Evolutionary conservation across 140 eudicot species (phyloP).

Genomic region (Anethum foeniculum): DNA sequence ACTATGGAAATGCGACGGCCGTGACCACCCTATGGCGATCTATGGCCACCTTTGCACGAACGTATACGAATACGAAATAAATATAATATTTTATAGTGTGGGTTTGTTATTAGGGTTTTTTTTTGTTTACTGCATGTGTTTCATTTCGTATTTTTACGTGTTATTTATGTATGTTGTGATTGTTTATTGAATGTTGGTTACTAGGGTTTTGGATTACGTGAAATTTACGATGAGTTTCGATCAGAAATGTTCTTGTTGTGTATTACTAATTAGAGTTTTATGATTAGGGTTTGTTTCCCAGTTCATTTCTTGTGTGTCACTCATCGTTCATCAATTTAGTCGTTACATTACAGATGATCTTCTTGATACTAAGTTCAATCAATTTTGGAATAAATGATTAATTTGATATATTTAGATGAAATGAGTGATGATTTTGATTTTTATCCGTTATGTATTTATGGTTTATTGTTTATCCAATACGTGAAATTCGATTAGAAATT

Average conservation of each 20-base stretch:
- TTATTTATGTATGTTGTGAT: neutral
- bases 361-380: too few relatives aligned
- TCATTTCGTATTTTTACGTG: neutral
- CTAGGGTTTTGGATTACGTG: too few relatives aligned
- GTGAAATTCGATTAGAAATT: too few relatives aligned
- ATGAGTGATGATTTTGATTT: too few relatives aligned
- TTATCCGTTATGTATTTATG: too few relatives aligned
- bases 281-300: neutral
- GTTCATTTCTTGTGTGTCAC: neutral
- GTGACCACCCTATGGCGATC: slow-evolving; percentile 1
- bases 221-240: neutral
- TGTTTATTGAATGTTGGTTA: neutral
- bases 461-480: too few relatives aligned
- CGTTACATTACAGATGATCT: too few relatives aligned
- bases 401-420: too few relatives aligned
- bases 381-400: too few relatives aligned
- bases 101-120: neutral
- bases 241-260: neutral
- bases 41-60: slow-evolving; percentile 15
- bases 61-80: neutral
- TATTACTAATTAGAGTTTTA: too few relatives aligned
- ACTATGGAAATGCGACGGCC: neutral
- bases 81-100: neutral
- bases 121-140: neutral
- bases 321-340: too few relatives aligned